phyloP scores from a whole-genome alignment of 257 asterid species.

The Gentiana dahurica region DNA sequence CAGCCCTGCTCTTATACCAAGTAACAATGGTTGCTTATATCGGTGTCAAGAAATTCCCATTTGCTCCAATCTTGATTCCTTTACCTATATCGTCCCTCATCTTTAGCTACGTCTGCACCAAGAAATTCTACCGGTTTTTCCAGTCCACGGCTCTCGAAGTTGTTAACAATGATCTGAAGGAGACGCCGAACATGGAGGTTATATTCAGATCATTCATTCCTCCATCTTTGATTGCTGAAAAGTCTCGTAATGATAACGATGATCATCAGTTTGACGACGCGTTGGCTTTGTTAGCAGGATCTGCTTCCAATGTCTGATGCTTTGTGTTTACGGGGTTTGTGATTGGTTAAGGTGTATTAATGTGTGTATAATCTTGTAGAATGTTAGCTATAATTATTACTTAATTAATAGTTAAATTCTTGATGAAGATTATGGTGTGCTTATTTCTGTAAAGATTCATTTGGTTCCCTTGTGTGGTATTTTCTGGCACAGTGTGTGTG shows the following conservation, averaged over 20 bases:
- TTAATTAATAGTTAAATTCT: too few relatives aligned
- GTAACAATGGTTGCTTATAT: constrained; percentile 76
- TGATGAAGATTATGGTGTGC: too few relatives aligned
- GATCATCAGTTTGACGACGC: constrained; percentile 70
- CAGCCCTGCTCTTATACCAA: constrained; percentile 57
- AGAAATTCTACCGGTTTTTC: constrained; percentile 58
- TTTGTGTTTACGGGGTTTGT: too few relatives aligned
- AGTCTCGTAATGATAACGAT: constrained; percentile 17
- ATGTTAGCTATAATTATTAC: too few relatives aligned
- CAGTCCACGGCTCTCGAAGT: constrained; percentile 59
- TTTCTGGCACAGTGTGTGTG: too few relatives aligned
- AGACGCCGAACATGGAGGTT: constrained; percentile 54
- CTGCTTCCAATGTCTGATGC: constrained; percentile 24
- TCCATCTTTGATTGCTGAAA: constrained; percentile 52
- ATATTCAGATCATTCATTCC: constrained; percentile 60
- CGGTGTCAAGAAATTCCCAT: constrained; percentile 32
- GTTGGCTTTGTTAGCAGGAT: constrained; percentile 40
- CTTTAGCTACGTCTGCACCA: constrained; percentile 33
- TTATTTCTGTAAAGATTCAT: too few relatives aligned
- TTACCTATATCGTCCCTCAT: constrained; percentile 45
- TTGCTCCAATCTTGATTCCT: constrained; percentile 40
- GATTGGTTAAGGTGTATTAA: too few relatives aligned
- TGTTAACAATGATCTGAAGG: constrained; percentile 52
- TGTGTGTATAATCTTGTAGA: too few relatives aligned
- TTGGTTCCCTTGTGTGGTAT: too few relatives aligned